Percentiles rank a stretch among this genome's conserved stretches.
Evolutionary conservation across 257 asterid species (phyloP).

Genomic region (Lycium ferocissimum): DNA sequence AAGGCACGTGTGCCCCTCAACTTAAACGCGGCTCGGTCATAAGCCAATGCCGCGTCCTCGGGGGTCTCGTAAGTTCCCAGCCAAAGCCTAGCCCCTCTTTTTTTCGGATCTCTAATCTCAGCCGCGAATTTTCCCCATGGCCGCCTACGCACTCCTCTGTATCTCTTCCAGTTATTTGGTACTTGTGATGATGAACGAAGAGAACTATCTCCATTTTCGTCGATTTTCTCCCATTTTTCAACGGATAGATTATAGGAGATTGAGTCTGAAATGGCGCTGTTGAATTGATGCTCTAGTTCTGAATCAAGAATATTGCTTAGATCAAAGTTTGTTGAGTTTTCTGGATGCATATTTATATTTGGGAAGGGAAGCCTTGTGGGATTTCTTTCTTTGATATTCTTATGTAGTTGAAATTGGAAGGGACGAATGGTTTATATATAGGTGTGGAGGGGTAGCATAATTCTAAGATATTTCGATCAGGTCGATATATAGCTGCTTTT

Average conservation of each 20-base stretch:
- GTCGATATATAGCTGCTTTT: no score
- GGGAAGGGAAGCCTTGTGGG: not conserved
- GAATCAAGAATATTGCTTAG: slow-evolving; percentile 8
- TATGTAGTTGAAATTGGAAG: not conserved
- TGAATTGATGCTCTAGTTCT: not conserved
- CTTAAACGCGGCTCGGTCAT: slow-evolving; percentile 11
- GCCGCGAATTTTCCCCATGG: slow-evolving; percentile 23
- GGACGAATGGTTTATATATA: not conserved
- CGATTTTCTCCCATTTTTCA: not conserved
- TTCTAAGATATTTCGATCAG: no score
- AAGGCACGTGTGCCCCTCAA: not conserved
- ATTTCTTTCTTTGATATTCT: not conserved
- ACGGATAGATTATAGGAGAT: not conserved
- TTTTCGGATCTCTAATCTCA: slow-evolving; percentile 24
- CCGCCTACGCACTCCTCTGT: slow-evolving; percentile 23
- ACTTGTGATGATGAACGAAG: not conserved
- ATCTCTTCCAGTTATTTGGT: not conserved
- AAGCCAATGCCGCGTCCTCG: slow-evolving; percentile 15
- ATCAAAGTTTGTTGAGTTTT: not conserved
- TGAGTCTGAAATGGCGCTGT: not conserved
- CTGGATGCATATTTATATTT: slow-evolving; percentile 11
- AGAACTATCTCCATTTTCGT: not conserved
- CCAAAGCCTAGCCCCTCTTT: slow-evolving; percentile 22
- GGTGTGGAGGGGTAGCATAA: not conserved
- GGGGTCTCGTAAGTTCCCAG: not conserved